Percentiles rank a stretch among this genome's conserved stretches.
Evolutionary conservation across 805 yeast species (phyloP).

Genomic region (Saccharomycopsis amapae): DNA sequence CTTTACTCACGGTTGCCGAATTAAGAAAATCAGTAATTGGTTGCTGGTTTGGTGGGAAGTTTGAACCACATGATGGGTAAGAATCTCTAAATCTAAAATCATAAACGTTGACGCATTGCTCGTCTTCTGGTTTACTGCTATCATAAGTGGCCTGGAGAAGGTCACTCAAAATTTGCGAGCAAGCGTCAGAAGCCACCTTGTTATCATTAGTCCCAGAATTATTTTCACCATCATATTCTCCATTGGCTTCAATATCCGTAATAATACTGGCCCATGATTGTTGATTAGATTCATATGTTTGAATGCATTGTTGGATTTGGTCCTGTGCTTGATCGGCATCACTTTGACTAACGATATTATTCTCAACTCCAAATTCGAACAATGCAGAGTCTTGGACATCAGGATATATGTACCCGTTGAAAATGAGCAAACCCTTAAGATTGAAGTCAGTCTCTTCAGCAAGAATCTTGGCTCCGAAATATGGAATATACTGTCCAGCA

Average conservation of each 20-base stretch:
- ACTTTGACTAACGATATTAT: constrained; percentile 43
- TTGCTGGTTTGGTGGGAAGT: constrained; percentile 66
- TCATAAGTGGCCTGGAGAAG: constrained; percentile 21
- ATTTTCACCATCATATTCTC: constrained; percentile 11
- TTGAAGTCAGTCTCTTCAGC: constrained; percentile 27
- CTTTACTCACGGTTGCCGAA: constrained; percentile 37
- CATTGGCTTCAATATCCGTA: constrained; percentile 12
- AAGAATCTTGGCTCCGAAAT: constrained; percentile 15
- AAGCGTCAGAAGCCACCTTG: constrained; percentile 31
- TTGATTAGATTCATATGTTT: not conserved
- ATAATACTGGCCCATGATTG: not conserved
- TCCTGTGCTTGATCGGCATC: constrained; percentile 43
- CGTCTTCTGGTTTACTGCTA: constrained; percentile 25
- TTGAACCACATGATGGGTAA: constrained; percentile 82
- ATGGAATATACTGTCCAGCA: constrained; percentile 96
- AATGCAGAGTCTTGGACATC: constrained; percentile 53
- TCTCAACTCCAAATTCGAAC: constrained; percentile 58
- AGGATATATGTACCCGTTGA: constrained; percentile 95
- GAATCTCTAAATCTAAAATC: constrained; percentile 65
- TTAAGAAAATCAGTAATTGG: constrained; percentile 44
- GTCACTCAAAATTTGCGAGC: constrained; percentile 36
- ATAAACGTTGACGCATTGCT: constrained; percentile 73
- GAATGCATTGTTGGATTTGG: constrained; percentile 42
- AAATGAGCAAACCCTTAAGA: constrained; percentile 64
- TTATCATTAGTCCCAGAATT: constrained; percentile 12